These are phyloP conservation scores for Podaxis sp. DNA, from an alignment of 768 basidiomycete species.

Conservation along the genomic window DNA sequence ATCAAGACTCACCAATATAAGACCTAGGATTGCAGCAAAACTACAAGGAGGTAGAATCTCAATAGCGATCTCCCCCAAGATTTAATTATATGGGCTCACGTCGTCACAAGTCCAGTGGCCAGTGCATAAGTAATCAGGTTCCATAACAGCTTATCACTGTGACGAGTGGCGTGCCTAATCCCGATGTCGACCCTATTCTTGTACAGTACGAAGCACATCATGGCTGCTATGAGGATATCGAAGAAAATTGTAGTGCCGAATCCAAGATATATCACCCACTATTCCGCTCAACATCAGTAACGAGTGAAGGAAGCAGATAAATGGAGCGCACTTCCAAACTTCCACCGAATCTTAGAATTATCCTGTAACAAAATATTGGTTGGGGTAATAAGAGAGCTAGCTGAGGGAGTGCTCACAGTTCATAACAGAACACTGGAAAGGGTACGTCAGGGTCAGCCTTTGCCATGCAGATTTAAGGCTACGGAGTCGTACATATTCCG, in stretches of 20 bases:
- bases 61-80: neutral
- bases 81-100: neutral
- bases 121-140: neutral
- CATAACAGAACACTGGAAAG: neutral
- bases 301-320: neutral
- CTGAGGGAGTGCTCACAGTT: neutral
- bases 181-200: slow-evolving; percentile 25
- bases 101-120: neutral
- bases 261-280: neutral
- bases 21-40: neutral
- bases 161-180: slow-evolving; percentile 18
- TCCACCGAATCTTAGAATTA: neutral
- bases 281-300: neutral
- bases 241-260: slow-evolving; percentile 28
- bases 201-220: slow-evolving; percentile 32
- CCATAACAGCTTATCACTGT: slow-evolving; percentile 27
- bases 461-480: neutral
- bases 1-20: neutral
- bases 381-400: neutral
- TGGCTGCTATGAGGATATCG: slow-evolving; percentile 30
- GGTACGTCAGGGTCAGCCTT: neutral
- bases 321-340: neutral
- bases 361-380: neutral
- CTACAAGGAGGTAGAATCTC: neutral
- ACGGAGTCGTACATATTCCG: neutral